Percentiles rank a stretch among this genome's conserved stretches.
Evolutionary conservation across 352 stramenopile genomes (phyloP).

Genomic region (Phytophthora pinifolia): DNA sequence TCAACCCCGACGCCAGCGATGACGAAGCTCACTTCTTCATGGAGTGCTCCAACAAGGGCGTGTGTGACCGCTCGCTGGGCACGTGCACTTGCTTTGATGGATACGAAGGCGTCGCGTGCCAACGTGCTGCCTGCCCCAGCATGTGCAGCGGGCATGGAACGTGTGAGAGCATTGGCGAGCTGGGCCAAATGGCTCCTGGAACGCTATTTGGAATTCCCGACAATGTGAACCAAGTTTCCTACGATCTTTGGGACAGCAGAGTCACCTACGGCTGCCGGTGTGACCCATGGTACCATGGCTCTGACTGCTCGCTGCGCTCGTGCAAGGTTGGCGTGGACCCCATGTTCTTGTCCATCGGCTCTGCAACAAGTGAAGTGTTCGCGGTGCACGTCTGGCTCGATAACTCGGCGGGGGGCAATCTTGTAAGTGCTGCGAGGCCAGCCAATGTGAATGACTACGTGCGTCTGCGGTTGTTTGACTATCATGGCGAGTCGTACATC

Average conservation of each 20-base stretch:
- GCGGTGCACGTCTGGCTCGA: conserved; percentile 41
- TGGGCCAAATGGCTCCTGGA: conserved; percentile 48
- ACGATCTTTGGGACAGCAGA: conserved; percentile 85
- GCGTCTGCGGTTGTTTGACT: conserved; percentile 66
- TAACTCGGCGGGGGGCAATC: too few species aligned
- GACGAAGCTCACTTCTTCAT: conserved; percentile 90
- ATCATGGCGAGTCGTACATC: conserved; percentile 66
- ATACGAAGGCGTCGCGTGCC: conserved; percentile 88
- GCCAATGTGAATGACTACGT: conserved; percentile 22
- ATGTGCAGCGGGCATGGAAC: conserved; percentile 72
- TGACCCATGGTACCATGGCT: conserved; percentile 84
- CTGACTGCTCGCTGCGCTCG: conserved; percentile 72
- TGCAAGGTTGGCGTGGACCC: conserved; percentile 78
- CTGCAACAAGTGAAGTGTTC: conserved; percentile 50
- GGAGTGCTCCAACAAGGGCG: conserved; percentile 93
- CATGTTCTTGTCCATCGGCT: conserved; percentile 48
- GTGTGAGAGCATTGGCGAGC: conserved; percentile 66
- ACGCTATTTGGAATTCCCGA: conserved; percentile 42
- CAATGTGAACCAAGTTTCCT: conserved; percentile 23
- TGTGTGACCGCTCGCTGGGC: conserved; percentile 87
- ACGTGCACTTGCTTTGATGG: conserved; percentile 89
- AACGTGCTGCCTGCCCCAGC: conserved; percentile 70
- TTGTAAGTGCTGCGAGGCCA: conserved; percentile 1
- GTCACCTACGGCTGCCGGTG: conserved; percentile 87
- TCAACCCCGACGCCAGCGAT: conserved; percentile 39